A percentile compares a stretch with the other conserved stretches of the same genome.
Conservation (phyloP, 768 basidiomycete genomes). For the Pulveroboletus ravenelii region DNA sequence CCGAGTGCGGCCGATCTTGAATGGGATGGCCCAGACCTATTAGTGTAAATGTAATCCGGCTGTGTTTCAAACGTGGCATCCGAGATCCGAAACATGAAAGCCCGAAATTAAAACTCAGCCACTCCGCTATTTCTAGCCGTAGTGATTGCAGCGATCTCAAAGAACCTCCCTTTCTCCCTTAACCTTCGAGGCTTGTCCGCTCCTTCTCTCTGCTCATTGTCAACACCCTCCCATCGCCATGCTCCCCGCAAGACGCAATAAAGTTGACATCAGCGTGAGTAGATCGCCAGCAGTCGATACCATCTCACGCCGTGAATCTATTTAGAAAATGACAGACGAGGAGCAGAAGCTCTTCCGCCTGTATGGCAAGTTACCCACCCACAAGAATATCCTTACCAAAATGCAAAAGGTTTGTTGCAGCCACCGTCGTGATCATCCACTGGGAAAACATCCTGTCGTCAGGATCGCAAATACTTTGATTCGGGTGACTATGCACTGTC, state of each 20-base stretch:
- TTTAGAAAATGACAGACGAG: slow-evolving; percentile 75
- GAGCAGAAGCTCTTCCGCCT: slow-evolving; percentile 92
- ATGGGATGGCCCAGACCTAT: neutral
- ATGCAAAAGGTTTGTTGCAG: slow-evolving; percentile 79
- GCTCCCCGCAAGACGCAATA: slow-evolving; percentile 80
- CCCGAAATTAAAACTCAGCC: slow-evolving; percentile 20
- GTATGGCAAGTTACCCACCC: slow-evolving; percentile 91
- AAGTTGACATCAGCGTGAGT: slow-evolving; percentile 90
- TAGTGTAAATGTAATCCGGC: slow-evolving; percentile 4
- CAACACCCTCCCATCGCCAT: slow-evolving; percentile 37
- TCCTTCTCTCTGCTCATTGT: slow-evolving; percentile 21
- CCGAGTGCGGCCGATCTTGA: neutral
- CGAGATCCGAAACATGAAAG: slow-evolving; percentile 32
- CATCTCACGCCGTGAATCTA: slow-evolving; percentile 13
- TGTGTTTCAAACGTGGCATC: slow-evolving; percentile 20
- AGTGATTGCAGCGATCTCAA: slow-evolving; percentile 18
- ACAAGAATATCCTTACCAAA: slow-evolving; percentile 90
- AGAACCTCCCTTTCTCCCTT: slow-evolving; percentile 8
- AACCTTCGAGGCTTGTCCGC: slow-evolving; percentile 18
- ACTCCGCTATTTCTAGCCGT: slow-evolving; percentile 23
- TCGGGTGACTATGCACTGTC: slow-evolving; percentile 98
- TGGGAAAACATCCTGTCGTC: slow-evolving; percentile 9
- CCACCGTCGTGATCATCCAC: slow-evolving; percentile 1
- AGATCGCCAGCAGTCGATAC: neutral
- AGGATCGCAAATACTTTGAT: slow-evolving; percentile 99